Conservation (phyloP, 768 basidiomycete species). For the Boletus rubroflammeus region DNA sequence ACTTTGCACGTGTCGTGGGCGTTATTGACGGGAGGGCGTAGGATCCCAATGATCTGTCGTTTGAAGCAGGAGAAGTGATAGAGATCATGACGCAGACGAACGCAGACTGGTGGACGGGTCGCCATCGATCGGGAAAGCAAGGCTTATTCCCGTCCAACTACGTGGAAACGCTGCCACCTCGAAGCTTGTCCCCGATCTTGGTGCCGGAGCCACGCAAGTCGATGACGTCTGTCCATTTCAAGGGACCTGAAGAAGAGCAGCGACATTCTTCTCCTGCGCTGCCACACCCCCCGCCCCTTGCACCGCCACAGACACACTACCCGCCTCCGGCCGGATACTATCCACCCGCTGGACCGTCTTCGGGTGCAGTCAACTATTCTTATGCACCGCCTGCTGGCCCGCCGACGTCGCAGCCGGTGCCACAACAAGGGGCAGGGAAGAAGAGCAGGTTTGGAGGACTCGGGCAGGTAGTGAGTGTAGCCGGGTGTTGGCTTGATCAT, state of each 20-base stretch:
- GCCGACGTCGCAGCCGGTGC: constrained; percentile 35
- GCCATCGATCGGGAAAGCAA: constrained; percentile 49
- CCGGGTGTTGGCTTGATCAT: neutral
- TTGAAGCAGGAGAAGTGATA: constrained; percentile 71
- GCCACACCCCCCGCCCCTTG: constrained; percentile 13
- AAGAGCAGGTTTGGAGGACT: constrained; percentile 38
- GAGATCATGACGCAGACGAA: constrained; percentile 83
- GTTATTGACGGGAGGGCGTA: constrained; percentile 27
- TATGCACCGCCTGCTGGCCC: constrained; percentile 32
- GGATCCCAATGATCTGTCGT: constrained; percentile 77
- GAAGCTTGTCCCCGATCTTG: constrained; percentile 18
- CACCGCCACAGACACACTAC: constrained; percentile 16
- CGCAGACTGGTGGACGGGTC: constrained; percentile 88
- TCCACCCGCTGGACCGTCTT: constrained; percentile 13
- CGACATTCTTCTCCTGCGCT: constrained; percentile 19
- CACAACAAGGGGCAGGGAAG: constrained; percentile 31
- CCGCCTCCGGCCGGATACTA: constrained; percentile 15
- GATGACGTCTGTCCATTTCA: constrained; percentile 4
- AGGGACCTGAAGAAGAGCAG: constrained; percentile 11
- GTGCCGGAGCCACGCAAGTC: constrained; percentile 24
- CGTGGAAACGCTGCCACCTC: constrained; percentile 52
- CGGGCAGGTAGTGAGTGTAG: constrained; percentile 35
- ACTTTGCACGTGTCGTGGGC: neutral
- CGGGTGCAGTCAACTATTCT: constrained; percentile 8
- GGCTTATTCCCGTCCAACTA: constrained; percentile 80